Base-by-base conservation (phyloP, 352 stramenopile genomes). In the Albugo candida region DNA sequence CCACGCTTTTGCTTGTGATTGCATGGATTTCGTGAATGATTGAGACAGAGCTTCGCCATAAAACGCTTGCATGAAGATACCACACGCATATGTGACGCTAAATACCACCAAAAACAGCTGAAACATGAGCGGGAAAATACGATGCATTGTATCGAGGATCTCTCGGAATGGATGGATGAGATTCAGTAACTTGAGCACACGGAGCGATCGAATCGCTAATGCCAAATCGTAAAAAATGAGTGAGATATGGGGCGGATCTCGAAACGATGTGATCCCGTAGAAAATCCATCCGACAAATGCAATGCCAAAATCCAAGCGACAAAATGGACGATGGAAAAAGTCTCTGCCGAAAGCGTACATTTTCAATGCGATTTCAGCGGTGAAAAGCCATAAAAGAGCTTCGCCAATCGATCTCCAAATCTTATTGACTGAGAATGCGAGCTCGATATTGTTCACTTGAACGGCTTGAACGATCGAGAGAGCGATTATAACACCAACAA, bases 61-160 rank as follows among this genome's bases (percentile, higher is more conserved):
- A 44, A 83, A 82, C 21, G 70, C 72, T 35, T 88, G 76, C 10
- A 71, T 82, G 12, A 88, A 59, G 51, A 88, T 81, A 31, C 70
- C 76, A 40, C 83, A 88, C 5, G 72, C 68, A 56, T 88, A 88
- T 61, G 81, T 81, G 55, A 88, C 66, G 53, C 70, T 83, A 34
- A 88, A 71, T 41, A 88, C 83, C n/a, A 88, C 76, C 12, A 88
- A 54, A 24, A 83, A 53, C 19, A 88, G 52, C 56, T 88, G 72
- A 51, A 77, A 55, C 47, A 88, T 69, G 44, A 88, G 58, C n/a
- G 76, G 70, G 43, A 83, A 65, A 41, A 88, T 83, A 10, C 67
- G 68, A 56, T 82, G 74, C 76, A 88, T 83, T 11, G 76, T 88
- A 65, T 77, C 85, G 16, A 85, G 59, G 37, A 85, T 85, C 54